Conservation (phyloP, 2,329 filamentous ascomycete genomes). For the Nemania abortiva region DNA sequence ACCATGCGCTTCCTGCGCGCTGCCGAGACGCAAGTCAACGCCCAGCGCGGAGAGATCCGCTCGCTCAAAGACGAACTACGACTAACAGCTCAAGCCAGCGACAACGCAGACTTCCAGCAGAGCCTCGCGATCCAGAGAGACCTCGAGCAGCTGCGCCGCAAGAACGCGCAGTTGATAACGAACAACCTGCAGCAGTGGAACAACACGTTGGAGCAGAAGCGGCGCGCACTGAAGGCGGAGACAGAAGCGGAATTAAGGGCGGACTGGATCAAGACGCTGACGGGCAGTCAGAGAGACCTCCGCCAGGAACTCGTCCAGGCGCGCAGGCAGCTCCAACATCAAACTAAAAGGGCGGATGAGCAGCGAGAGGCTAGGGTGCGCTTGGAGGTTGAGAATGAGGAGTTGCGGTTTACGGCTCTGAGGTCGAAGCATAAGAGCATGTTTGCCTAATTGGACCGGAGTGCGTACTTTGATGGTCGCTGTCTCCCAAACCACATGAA, state of each 20-base stretch:
- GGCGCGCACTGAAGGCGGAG: not conserved
- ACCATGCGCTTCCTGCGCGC: no score
- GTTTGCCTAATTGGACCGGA: not conserved
- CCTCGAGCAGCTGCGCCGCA: no score
- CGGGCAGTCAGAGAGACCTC: not conserved
- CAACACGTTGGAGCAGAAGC: not conserved
- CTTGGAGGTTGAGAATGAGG: conserved; percentile 13
- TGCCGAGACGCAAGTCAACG: no score
- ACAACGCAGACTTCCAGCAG: no score
- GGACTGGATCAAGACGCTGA: not conserved
- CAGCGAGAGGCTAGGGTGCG: conserved; percentile 8
- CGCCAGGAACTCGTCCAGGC: not conserved
- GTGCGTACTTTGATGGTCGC: no score
- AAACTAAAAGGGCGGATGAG: conserved; percentile 9
- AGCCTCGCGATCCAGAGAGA: no score
- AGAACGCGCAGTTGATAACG: no score
- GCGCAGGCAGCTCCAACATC: not conserved
- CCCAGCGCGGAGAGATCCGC: no score
- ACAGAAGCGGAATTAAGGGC: not conserved
- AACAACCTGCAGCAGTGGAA: no score
- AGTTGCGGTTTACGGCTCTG: not conserved
- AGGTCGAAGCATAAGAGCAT: not conserved
- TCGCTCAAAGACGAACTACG: no score
- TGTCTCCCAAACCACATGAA: no score
- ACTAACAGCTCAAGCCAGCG: no score